Evolutionary conservation across 1,284 basidiomycete species (phyloP).

Genomic region (Rhodotorula sp.): DNA sequence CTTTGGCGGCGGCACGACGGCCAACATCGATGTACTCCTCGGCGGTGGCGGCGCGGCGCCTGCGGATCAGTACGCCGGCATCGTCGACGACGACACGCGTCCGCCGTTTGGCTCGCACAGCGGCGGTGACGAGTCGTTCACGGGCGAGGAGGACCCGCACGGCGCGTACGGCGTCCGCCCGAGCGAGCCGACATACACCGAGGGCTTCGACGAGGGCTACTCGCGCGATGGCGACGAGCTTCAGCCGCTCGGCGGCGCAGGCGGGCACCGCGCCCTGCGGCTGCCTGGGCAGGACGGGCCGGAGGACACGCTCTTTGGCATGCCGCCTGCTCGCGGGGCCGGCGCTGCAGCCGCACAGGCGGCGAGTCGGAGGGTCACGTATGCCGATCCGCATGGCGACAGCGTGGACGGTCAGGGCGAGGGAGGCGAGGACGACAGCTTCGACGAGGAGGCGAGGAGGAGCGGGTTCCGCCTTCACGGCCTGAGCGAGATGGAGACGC

Average conservation of each 20-base stretch:
- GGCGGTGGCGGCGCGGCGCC: background rate
- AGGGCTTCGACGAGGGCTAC: conserved; percentile 3
- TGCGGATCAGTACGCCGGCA: conserved; percentile 21
- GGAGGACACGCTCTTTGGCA: conserved; percentile 42
- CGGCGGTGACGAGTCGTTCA: conserved; percentile 8
- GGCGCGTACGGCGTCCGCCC: background rate
- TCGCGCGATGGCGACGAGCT: conserved; percentile 15
- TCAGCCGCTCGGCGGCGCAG: background rate
- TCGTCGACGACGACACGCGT: conserved; percentile 35
- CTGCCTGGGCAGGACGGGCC: conserved; percentile 31
- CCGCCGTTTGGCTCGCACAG: background rate
- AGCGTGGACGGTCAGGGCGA: background rate
- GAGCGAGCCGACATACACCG: conserved; percentile 7
- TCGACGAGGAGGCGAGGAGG: conserved; percentile 10
- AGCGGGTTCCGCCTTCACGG: conserved; percentile 41
- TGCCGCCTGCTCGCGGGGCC: conserved; percentile 7
- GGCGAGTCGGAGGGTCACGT: conserved; percentile 6
- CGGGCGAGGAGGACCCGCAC: conserved; percentile 10
- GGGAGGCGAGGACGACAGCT: conserved; percentile 21
- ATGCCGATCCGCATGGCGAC: background rate
- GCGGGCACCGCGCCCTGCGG: conserved; percentile 9
- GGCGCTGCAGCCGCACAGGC: no score
- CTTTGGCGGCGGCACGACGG: conserved; percentile 51
- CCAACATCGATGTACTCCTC: conserved; percentile 45
- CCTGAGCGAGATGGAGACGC: conserved; percentile 41